A percentile compares a stretch with the other conserved stretches of the same genome.
phyloP scores from a whole-genome alignment of 345 rosid species.

The Eucalyptus brandiana region DNA sequence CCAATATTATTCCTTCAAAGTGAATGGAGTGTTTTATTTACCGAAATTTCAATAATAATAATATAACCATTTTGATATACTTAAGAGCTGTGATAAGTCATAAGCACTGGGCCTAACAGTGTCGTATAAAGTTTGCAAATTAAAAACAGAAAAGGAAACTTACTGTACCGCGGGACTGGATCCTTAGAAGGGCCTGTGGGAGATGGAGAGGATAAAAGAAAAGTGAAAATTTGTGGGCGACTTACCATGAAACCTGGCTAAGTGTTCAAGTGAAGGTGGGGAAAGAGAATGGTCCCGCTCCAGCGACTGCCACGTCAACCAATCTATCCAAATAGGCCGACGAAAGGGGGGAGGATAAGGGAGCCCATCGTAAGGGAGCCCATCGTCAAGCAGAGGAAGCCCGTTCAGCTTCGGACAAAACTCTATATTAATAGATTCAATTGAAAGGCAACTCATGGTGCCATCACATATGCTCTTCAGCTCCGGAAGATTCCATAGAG shows the following conservation, averaged over 20 bases:
- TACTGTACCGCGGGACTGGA: neutral
- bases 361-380: no score
- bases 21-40: neutral
- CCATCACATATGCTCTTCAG: neutral
- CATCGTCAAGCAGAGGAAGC: neutral
- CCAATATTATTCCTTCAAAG: neutral
- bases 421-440: rapidly evolving
- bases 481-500: neutral
- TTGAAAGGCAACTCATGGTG: neutral
- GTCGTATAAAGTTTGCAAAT: neutral
- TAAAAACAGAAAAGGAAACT: neutral
- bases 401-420: neutral
- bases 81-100: neutral
- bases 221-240: neutral
- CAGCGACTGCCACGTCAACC: rapidly evolving
- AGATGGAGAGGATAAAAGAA: neutral
- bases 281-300: rapidly evolving
- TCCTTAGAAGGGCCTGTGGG: neutral
- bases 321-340: neutral
- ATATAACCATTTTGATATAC: neutral
- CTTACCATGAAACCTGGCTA: neutral
- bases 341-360: rapidly evolving
- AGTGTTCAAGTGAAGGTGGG: rapidly evolving
- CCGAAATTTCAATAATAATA: neutral
- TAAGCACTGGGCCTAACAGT: neutral